Base-by-base conservation (phyloP, 805 yeast genomes). In the Cyberlindnera amylophila region DNA sequence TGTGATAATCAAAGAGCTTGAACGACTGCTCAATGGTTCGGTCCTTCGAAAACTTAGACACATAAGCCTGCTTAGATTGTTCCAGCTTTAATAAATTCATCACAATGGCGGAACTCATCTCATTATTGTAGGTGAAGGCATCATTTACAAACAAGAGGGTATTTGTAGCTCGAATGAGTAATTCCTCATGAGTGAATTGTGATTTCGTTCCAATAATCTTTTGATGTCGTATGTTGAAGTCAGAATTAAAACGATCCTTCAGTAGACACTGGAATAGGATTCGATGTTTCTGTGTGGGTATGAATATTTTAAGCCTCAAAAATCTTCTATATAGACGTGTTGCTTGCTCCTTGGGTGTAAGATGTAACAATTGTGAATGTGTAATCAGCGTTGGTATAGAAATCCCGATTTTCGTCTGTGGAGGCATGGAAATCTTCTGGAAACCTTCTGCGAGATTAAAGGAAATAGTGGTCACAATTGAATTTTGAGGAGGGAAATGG, bases 71-170 rank as follows among this genome's bases (percentile, higher is more conserved):
- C 18, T 51, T 51, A 4, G 52, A 37, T 13, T 28, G 40, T 18
- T 51, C 54, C 16, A 36, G 15, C 15, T 40, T 31, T 2, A 51
- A 15, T 13, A 51, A 7, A 24, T 51, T 51, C 40, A 36, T 31
- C 15, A 51, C 27, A 2, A 51, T 38, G 6, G 28, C 19, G 1
- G 33, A 19, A 14, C 34, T 32, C 24, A 38, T 27, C 15, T 32
- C 36, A 33, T 46, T 42, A 4, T 27, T 24, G 15, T 33, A 42
- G 1, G 34, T 15, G 30, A 48, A 40, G 11, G 49, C 52, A 14
- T 23, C 32, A 29, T 40, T 45, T 8, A 48, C 16, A 3, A 48
- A 32, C n/a, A 9, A 28, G 10, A 48, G 32, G 4, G 52, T 48
- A 13, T 48, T 42, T 4, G 42, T 9, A 4, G 44, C 26, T 14